Evolutionary conservation across 2,329 filamentous ascomycete genomes (phyloP).

Genomic region (Biscogniauxia mediterranea): DNA sequence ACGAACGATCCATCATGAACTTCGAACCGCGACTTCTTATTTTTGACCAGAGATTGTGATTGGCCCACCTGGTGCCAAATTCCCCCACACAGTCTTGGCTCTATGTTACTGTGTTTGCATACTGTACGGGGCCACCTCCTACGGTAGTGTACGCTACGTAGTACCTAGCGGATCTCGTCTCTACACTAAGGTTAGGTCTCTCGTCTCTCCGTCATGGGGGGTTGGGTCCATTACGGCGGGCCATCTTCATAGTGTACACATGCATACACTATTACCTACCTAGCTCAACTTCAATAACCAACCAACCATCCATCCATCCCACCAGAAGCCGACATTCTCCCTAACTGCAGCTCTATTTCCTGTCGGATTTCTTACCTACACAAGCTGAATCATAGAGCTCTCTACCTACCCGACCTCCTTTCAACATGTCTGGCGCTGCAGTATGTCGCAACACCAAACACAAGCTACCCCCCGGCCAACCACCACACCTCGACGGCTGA

Average conservation of each 20-base stretch:
- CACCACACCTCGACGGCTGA: conserved; percentile 13
- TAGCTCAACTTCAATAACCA: not conserved
- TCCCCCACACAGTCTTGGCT: not conserved
- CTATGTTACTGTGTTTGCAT: not conserved
- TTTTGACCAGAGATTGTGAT: conserved; percentile 14
- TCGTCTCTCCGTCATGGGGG: not conserved
- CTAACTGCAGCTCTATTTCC: not conserved
- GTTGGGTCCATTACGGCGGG: no score
- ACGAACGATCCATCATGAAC: conserved; percentile 10
- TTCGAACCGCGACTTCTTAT: conserved; percentile 16
- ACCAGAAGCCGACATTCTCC: not conserved
- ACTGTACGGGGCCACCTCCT: conserved; percentile 5
- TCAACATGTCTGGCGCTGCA: conserved; percentile 52
- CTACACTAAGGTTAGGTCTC: no score
- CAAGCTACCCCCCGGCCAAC: conserved; percentile 7
- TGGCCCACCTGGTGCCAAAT: not conserved
- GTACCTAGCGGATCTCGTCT: no score
- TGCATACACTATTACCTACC: not conserved
- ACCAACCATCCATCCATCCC: not conserved
- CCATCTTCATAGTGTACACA: not conserved
- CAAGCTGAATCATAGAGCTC: not conserved
- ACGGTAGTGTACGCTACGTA: no score
- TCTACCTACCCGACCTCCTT: conserved; percentile 1
- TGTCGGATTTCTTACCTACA: not conserved
- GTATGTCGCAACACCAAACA: conserved; percentile 35